Evolutionary conservation across 2,329 filamentous ascomycete species (phyloP).

Genomic region (Colletotrichum sp.): DNA sequence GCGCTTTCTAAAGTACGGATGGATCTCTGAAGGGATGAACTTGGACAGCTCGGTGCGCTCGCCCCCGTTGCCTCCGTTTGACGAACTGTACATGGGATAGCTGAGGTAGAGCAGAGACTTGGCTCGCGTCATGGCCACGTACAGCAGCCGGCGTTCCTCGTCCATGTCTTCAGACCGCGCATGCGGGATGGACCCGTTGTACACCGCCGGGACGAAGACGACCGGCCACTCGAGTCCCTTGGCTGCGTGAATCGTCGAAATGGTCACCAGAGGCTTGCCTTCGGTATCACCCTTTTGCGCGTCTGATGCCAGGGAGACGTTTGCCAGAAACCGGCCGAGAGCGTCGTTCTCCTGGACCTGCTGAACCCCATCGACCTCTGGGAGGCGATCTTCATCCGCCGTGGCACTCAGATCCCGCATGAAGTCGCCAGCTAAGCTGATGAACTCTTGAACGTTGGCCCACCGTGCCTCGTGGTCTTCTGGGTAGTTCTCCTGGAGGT

Average conservation of each 20-base stretch:
- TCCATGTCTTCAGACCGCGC: constrained; percentile 83
- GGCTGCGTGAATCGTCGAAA: constrained; percentile 95
- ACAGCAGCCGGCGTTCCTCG: constrained; percentile 87
- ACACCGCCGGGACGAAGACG: constrained; percentile 90
- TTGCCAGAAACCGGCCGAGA: constrained; percentile 84
- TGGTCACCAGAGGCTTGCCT: constrained; percentile 73
- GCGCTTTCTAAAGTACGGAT: constrained; percentile 53
- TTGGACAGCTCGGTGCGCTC: constrained; percentile 61
- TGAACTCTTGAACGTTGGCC: constrained; percentile 90
- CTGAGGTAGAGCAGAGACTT: constrained; percentile 87
- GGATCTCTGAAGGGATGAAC: constrained; percentile 64
- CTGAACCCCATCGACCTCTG: constrained; percentile 73
- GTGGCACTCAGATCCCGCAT: constrained; percentile 42
- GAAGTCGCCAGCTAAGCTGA: constrained; percentile 79
- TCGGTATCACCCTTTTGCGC: constrained; percentile 63
- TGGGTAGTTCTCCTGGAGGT: constrained; percentile 72
- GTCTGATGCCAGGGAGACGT: constrained; percentile 85
- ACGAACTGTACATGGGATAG: constrained; percentile 72
- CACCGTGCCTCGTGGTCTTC: constrained; percentile 81
- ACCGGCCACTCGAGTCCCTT: constrained; percentile 97
- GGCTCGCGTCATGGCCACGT: constrained; percentile 96
- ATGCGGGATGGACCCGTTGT: constrained; percentile 90
- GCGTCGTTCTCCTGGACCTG: constrained; percentile 69
- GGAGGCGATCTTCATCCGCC: constrained; percentile 60
- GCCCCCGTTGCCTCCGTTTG: constrained; percentile 61